These are phyloP conservation scores for Mycotypha africana DNA, from an alignment of 371 early-diverging fungal genomes.

Conservation along the genomic window DNA sequence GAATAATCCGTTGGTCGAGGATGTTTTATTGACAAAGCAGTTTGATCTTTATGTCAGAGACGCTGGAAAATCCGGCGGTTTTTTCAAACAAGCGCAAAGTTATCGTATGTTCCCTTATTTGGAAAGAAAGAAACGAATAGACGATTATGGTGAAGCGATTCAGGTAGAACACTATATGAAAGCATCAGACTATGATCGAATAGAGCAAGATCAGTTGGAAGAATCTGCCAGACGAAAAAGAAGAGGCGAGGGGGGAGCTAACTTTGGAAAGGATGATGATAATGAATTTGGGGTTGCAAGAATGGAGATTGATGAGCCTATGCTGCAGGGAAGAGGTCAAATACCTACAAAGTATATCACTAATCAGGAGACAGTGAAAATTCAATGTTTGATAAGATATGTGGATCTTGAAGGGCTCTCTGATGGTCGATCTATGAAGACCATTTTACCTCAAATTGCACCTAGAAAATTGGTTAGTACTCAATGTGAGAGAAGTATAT, in stretches of 20 bases:
- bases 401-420: constrained; percentile 91
- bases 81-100: constrained; percentile 77
- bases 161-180: constrained; percentile 67
- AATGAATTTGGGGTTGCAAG: not conserved
- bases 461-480: constrained; percentile 76
- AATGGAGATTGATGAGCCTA: constrained; percentile 34
- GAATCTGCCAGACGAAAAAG: too few relatives aligned
- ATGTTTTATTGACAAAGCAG: constrained; percentile 38
- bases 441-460: constrained; percentile 78
- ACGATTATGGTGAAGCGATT: constrained; percentile 95
- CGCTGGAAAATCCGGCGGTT: constrained; percentile 58
- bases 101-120: constrained; percentile 88
- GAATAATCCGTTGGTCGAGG: constrained; percentile 50
- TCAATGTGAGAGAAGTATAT: not conserved
- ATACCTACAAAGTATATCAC: constrained; percentile 77
- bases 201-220: constrained; percentile 28
- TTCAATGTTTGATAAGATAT: constrained; percentile 72
- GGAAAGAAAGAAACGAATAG: constrained; percentile 76
- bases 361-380: constrained; percentile 45
- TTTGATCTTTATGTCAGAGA: constrained; percentile 84
- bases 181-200: constrained; percentile 40
- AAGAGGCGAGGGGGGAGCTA: constrained; percentile 44
- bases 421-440: constrained; percentile 82
- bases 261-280: constrained; percentile 44
- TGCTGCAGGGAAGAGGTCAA: constrained; percentile 40